phyloP scores from a whole-genome alignment of 2,329 filamentous ascomycete genomes.

The Scytalidium lignicola region DNA sequence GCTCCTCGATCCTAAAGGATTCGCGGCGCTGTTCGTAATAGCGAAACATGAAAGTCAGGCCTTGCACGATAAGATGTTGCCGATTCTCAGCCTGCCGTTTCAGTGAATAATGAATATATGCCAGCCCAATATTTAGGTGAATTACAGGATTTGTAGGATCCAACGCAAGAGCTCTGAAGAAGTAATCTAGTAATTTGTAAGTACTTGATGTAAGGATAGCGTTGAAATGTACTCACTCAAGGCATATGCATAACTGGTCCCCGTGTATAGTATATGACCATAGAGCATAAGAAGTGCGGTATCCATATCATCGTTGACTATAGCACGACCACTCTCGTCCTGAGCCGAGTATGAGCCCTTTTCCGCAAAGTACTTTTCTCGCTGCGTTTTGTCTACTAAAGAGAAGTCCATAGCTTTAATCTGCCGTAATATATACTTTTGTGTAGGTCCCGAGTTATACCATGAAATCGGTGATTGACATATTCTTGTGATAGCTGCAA shows the following conservation, averaged over 20 bases:
- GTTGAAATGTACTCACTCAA: conserved; percentile 50
- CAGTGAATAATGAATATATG: conserved; percentile 82
- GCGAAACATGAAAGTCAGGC: conserved; percentile 70
- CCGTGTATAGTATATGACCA: conserved; percentile 81
- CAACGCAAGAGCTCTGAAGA: conserved; percentile 70
- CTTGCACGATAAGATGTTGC: conserved; percentile 82
- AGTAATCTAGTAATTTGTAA: conserved; percentile 57
- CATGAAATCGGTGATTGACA: conserved; percentile 68
- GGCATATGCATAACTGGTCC: conserved; percentile 76
- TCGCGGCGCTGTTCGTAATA: conserved; percentile 60
- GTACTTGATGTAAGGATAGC: background rate
- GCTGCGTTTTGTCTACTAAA: conserved; percentile 48
- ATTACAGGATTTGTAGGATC: conserved; percentile 73
- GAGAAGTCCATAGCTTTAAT: conserved; percentile 82
- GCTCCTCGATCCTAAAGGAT: conserved; percentile 33
- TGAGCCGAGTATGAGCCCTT: conserved; percentile 32
- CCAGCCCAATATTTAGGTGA: conserved; percentile 74
- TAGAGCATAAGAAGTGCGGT: conserved; percentile 81
- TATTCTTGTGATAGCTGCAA: conserved; percentile 70
- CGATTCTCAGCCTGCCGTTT: conserved; percentile 88
- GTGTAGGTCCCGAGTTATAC: conserved; percentile 75
- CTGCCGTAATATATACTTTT: conserved; percentile 88
- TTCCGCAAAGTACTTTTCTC: conserved; percentile 37
- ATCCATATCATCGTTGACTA: conserved; percentile 49
- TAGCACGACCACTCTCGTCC: conserved; percentile 28